Percentiles rank a stretch among this genome's conserved stretches.
Conservation (phyloP, 2,329 filamentous ascomycete species). For the Pseudofabraea citricarpa region DNA sequence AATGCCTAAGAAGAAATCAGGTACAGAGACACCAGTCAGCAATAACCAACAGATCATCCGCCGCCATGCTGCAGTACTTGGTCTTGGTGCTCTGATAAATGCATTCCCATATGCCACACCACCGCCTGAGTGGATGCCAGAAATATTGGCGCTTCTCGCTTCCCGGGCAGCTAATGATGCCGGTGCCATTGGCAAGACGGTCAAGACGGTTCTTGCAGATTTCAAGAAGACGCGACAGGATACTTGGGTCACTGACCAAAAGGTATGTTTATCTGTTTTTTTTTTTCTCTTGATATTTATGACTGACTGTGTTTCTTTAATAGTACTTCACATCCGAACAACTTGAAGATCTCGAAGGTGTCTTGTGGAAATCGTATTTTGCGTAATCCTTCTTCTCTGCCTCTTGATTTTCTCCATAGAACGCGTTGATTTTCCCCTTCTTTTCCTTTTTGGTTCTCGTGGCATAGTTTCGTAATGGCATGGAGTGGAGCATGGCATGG, state of each 20-base stretch:
- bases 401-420: too few relatives aligned
- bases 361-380: conserved; percentile 99
- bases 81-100: conserved; percentile 84
- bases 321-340: conserved; percentile 86
- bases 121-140: conserved; percentile 89
- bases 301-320: too few relatives aligned
- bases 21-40: conserved; percentile 66
- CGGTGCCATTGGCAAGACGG: conserved; percentile 90
- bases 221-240: conserved; percentile 99
- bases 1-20: conserved; percentile 69
- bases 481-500: too few relatives aligned
- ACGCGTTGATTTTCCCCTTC: too few relatives aligned
- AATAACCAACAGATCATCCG: conserved; percentile 73
- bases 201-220: conserved; percentile 88
- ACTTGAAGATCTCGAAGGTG: conserved; percentile 89
- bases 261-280: conserved; percentile 59
- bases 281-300: conserved; percentile 32
- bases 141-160: conserved; percentile 81
- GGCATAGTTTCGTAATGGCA: too few relatives aligned
- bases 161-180: conserved; percentile 81
- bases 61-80: conserved; percentile 86
- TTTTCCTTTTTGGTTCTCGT: too few relatives aligned
- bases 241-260: conserved; percentile 96
- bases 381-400: too few relatives aligned
- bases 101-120: conserved; percentile 96